These are phyloP conservation scores for Candida anutae DNA, from an alignment of 1,139 yeast genomes.

Conservation along the genomic window DNA sequence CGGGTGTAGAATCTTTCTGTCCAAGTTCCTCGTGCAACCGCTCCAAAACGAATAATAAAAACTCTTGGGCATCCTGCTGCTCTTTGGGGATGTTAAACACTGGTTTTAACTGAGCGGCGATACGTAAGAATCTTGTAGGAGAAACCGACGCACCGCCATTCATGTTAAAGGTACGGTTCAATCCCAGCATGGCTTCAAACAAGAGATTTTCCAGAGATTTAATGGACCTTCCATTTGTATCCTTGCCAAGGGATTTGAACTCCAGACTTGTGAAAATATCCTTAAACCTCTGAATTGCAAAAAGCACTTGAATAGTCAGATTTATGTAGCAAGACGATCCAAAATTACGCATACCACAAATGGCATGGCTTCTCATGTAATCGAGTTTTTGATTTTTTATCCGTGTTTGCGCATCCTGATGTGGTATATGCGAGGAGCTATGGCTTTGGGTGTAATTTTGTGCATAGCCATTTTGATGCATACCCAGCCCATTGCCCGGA, in stretches of 20 bases:
- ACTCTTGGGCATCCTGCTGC: slow-evolving; percentile 78
- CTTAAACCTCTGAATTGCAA: slow-evolving; percentile 43
- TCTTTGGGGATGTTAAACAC: slow-evolving; percentile 61
- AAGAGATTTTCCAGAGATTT: slow-evolving; percentile 8
- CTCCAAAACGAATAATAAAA: slow-evolving; percentile 57
- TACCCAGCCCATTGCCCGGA: too few relatives aligned
- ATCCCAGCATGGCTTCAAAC: slow-evolving; percentile 39
- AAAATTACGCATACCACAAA: slow-evolving; percentile 61
- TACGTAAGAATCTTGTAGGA: slow-evolving; percentile 54
- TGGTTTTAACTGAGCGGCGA: slow-evolving; percentile 49
- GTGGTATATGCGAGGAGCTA: too few relatives aligned
- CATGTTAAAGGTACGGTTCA: slow-evolving; percentile 35
- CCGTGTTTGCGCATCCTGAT: slow-evolving; percentile 10
- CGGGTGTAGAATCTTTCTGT: slow-evolving; percentile 13
- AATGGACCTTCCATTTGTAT: slow-evolving; percentile 16
- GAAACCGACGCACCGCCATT: slow-evolving; percentile 58
- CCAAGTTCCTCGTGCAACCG: slow-evolving; percentile 62
- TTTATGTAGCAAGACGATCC: slow-evolving; percentile 73
- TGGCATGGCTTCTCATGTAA: slow-evolving; percentile 35
- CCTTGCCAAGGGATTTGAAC: slow-evolving; percentile 33
- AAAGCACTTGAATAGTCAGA: slow-evolving; percentile 58
- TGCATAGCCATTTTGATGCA: too few relatives aligned
- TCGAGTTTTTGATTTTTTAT: slow-evolving; percentile 23
- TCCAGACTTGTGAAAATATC: slow-evolving; percentile 30
- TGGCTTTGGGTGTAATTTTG: too few relatives aligned